Evolutionary conservation across 768 basidiomycete genomes (phyloP).

Genomic region (Leucogyrophana mollusca): DNA sequence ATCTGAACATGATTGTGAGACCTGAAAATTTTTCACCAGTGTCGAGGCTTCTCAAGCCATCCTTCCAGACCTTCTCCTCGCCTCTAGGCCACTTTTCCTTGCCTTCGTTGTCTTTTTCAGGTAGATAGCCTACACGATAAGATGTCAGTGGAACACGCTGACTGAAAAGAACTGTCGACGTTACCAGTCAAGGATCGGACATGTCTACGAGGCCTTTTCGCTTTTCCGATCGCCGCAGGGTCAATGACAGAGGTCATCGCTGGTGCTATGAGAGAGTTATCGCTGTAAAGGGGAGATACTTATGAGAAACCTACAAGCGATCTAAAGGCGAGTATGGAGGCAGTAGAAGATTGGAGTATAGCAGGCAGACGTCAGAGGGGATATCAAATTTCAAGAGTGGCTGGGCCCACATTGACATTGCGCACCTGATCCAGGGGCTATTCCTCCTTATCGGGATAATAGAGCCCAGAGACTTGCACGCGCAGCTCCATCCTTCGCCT

Average conservation of each 20-base stretch:
- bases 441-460: too few species aligned
- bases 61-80: constrained; percentile 74
- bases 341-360: too few species aligned
- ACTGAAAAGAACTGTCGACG: constrained; percentile 3
- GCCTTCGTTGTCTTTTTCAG: constrained; percentile 72
- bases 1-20: background rate
- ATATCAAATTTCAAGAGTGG: too few species aligned
- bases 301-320: background rate
- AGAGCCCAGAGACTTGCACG: too few species aligned
- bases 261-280: background rate
- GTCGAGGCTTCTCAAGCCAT: constrained; percentile 54
- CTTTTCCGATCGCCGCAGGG: constrained; percentile 60
- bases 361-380: too few species aligned
- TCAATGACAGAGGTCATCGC: constrained; percentile 68
- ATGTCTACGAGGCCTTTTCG: constrained; percentile 54
- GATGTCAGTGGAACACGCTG: background rate
- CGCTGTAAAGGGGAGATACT: background rate
- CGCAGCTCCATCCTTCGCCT: too few species aligned
- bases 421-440: too few species aligned
- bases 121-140: constrained; percentile 61
- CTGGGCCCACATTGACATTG: too few species aligned
- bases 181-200: constrained; percentile 67
- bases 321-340: background rate
- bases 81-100: constrained; percentile 87
- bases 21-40: constrained; percentile 38